These are phyloP conservation scores for Boletus vermiculosoides DNA, from an alignment of 768 basidiomycete species.

Conservation along the genomic window DNA sequence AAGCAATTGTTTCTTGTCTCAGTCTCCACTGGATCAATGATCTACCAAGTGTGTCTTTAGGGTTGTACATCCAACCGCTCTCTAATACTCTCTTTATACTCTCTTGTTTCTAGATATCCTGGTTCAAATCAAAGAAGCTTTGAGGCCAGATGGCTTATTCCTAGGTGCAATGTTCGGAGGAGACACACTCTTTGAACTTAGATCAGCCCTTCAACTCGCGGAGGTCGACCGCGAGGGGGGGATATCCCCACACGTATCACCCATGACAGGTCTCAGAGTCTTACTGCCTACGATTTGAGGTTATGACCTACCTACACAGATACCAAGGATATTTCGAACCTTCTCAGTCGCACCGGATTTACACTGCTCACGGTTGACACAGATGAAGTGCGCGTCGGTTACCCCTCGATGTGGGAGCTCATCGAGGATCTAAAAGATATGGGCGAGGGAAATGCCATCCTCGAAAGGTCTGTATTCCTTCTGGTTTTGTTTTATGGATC, in stretches of 20 bases:
- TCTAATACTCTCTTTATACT: conserved; percentile 1
- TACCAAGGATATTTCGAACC: conserved; percentile 88
- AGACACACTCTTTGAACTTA: conserved; percentile 93
- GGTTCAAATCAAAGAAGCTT: conserved; percentile 79
- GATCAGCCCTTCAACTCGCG: conserved; percentile 91
- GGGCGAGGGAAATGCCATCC: conserved; percentile 93
- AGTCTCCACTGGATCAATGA: conserved; percentile 98
- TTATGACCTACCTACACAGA: conserved; percentile 46
- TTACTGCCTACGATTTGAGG: background rate
- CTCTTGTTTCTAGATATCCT: conserved; percentile 57
- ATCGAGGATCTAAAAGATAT: conserved; percentile 92
- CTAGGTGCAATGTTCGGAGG: conserved; percentile 94
- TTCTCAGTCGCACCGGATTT: conserved; percentile 91
- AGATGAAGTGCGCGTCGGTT: conserved; percentile 87
- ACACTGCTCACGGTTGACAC: conserved; percentile 91
- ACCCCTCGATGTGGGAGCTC: conserved; percentile 96
- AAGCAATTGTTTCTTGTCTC: conserved; percentile 89
- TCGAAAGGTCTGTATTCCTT: conserved; percentile 60
- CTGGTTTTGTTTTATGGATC: background rate
- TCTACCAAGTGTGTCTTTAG: conserved; percentile 66
- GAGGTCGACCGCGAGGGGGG: conserved; percentile 94
- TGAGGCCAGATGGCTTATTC: conserved; percentile 92
- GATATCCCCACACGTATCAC: conserved; percentile 93
- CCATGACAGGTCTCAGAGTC: conserved; percentile 81
- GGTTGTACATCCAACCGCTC: background rate